A percentile compares a stretch with the other conserved stretches of the same genome.
Evolutionary conservation across 1,139 yeast genomes (phyloP).

Genomic region (Arxiozyma bovina): DNA sequence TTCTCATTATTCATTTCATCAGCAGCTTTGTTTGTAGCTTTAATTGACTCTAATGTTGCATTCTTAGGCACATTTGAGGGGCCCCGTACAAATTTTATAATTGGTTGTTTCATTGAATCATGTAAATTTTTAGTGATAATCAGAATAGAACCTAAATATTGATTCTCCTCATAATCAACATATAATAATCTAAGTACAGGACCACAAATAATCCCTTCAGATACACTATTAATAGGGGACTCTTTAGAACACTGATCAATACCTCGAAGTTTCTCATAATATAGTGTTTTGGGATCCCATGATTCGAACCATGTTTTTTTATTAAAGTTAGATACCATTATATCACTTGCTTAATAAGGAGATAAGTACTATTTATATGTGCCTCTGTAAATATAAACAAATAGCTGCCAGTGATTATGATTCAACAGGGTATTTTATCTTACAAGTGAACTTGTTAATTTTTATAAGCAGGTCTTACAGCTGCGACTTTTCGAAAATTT

Average conservation of each 20-base stretch:
- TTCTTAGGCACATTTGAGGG: slow-evolving; percentile 11
- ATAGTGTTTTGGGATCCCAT: slow-evolving; percentile 22
- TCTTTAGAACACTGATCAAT: slow-evolving; percentile 17
- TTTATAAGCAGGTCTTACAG: neutral
- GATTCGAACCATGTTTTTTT: slow-evolving; percentile 18
- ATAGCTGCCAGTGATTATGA: too few species aligned
- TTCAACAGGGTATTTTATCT: too few species aligned
- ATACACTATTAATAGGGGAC: slow-evolving; percentile 14
- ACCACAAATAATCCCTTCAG: slow-evolving; percentile 44
- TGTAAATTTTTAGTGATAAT: slow-evolving; percentile 24
- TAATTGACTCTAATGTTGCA: neutral
- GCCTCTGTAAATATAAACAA: neutral
- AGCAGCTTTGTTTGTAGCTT: slow-evolving; percentile 1
- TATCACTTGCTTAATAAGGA: neutral
- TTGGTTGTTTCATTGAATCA: slow-evolving; percentile 13
- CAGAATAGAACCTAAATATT: slow-evolving; percentile 59
- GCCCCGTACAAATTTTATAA: slow-evolving; percentile 24
- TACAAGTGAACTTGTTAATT: neutral
- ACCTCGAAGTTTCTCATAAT: slow-evolving; percentile 15
- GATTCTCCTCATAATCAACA: slow-evolving; percentile 37
- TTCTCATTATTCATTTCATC: slow-evolving; percentile 12
- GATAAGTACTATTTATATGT: too few species aligned
- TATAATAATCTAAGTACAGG: slow-evolving; percentile 66
- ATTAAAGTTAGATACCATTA: neutral
- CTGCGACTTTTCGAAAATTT: too few species aligned